A percentile compares a stretch with the other conserved stretches of the same genome.
phyloP scores from a whole-genome alignment of 2,329 filamentous ascomycete genomes.

The Cladosporium oxysporum region DNA sequence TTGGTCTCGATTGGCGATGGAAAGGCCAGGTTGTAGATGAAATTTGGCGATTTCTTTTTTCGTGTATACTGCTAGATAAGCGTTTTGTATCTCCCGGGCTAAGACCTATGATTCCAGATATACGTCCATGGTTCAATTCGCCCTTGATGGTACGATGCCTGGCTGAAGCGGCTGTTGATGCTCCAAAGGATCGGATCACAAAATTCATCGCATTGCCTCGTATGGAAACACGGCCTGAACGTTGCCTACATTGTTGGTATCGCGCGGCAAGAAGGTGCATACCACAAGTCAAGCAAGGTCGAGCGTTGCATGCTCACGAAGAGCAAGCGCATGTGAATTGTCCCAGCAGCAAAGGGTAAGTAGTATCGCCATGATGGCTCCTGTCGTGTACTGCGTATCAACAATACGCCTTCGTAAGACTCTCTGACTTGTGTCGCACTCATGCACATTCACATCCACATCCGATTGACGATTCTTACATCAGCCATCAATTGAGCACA shows the following conservation, averaged over 20 bases:
- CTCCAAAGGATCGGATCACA: background rate
- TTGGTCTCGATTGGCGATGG: constrained; percentile 10
- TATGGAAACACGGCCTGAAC: background rate
- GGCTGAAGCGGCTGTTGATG: background rate
- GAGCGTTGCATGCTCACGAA: background rate
- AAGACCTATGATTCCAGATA: background rate
- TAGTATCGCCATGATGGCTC: background rate
- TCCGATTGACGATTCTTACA: background rate
- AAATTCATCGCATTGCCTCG: background rate
- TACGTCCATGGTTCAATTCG: background rate
- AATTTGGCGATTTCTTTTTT: background rate
- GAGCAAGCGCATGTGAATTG: background rate
- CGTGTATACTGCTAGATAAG: background rate
- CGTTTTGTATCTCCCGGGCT: background rate
- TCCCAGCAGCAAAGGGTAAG: background rate
- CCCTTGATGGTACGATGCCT: background rate
- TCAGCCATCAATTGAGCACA: background rate
- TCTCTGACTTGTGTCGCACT: background rate
- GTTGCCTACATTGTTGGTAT: background rate
- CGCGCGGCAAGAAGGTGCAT: background rate
- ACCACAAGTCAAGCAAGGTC: background rate
- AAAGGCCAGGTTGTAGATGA: constrained; percentile 20
- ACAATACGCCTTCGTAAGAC: background rate
- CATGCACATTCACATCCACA: background rate
- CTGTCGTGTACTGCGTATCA: background rate